Base-by-base conservation (phyloP, 305 asterid species). In the Vinca major region DNA sequence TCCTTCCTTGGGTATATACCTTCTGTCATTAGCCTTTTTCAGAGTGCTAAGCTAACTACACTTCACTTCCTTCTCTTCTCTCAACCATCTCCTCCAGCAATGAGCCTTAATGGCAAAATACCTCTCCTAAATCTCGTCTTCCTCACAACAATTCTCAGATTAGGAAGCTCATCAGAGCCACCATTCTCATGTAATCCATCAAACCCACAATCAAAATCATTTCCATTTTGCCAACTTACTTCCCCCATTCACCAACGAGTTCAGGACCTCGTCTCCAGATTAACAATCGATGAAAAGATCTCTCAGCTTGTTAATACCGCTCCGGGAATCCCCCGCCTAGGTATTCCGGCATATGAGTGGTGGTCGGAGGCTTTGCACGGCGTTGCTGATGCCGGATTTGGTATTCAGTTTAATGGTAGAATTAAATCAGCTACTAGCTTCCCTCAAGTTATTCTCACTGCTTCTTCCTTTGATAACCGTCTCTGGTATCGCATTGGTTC, bases 351-450 rank as follows among this genome's bases (percentile, higher is more conserved):
- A 4, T 91, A 89, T 70, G 81, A 86, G 76, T 91, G 96, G 97
- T 91, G 96, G 96, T 89, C 96, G 39, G 97, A 91, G 71, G 95
- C 93, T 0, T 40, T 89, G 62, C 97, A 91, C 86, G 97, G 96
- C 14, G 89, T 91, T 43, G 80, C 96, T 51, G 76, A 80, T 12
- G 83, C 78, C 51, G 96, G 95, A 1, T 55, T 3, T 20, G 98
- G 98, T 50, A 69, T 91, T 33, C 26, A 77, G 2, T 88, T 86
- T 47, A 50, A 45, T 19, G 96, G 95, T 1, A 68, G 49, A 9
- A 75, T 86, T 52, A 9, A 6, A 13, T 71, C 79, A 64, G 90
- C 93, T 78, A 89, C 94, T 43, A 86, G 89, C 77, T 89, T 87
- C 74, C 95, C 96, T 1, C 98, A 89, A 78, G 94, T 91, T 68